Percentiles rank a stretch among this genome's conserved stretches.
Conservation (phyloP, 2,329 filamentous ascomycete species). For the Fusarium piperis region DNA sequence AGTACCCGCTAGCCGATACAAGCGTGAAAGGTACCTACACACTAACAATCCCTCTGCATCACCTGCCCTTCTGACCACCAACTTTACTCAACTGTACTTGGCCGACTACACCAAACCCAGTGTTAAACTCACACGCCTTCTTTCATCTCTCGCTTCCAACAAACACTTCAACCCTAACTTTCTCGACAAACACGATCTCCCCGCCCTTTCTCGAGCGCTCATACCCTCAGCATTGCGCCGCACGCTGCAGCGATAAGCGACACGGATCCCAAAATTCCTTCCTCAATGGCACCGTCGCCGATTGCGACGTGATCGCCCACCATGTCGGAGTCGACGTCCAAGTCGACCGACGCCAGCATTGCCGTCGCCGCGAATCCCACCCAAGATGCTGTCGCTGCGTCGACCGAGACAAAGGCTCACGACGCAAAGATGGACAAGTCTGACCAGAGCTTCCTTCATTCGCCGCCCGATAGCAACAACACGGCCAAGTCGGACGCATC, state of each 20-base stretch:
- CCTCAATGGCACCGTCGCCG: slow-evolving; percentile 49
- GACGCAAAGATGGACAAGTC: slow-evolving; percentile 46
- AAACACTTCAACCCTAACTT: slow-evolving; percentile 15
- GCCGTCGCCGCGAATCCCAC: slow-evolving; percentile 57
- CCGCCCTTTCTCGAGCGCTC: background rate
- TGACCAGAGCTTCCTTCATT: slow-evolving; percentile 63
- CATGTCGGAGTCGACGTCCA: slow-evolving; percentile 53
- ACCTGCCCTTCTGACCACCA: slow-evolving; percentile 39
- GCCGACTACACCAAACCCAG: slow-evolving; percentile 30
- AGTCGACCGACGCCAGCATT: slow-evolving; percentile 64
- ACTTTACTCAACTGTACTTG: slow-evolving; percentile 25
- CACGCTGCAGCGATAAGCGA: slow-evolving; percentile 26
- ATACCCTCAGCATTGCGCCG: slow-evolving; percentile 13
- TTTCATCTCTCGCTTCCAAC: slow-evolving; percentile 19
- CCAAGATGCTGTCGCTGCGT: slow-evolving; percentile 38
- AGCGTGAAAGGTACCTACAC: slow-evolving; percentile 25
- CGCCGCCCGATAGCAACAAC: slow-evolving; percentile 72
- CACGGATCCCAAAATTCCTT: slow-evolving; percentile 24
- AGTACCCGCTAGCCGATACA: slow-evolving; percentile 4
- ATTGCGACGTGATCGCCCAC: slow-evolving; percentile 51
- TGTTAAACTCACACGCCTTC: slow-evolving; percentile 25
- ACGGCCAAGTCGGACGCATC: slow-evolving; percentile 67
- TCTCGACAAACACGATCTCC: background rate
- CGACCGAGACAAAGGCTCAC: slow-evolving; percentile 43
- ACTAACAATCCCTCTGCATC: slow-evolving; percentile 43